These are phyloP conservation scores for Russula sp. DNA, from an alignment of 768 basidiomycete species.

Conservation along the genomic window DNA sequence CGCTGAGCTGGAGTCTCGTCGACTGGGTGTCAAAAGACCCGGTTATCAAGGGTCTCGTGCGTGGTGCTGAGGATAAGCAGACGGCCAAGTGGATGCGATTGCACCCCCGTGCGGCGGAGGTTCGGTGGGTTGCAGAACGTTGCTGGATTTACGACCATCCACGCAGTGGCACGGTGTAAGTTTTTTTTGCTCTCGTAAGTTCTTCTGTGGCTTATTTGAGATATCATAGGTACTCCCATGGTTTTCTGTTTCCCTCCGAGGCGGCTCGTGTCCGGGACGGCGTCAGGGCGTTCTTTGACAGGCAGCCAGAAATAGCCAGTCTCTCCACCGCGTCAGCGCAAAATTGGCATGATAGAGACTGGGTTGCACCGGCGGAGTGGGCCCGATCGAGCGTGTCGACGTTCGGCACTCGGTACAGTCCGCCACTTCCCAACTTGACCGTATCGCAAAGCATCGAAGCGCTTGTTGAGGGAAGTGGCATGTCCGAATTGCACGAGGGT, in stretches of 20 bases:
- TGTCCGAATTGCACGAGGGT: slow-evolving; percentile 69
- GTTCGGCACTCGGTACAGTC: slow-evolving; percentile 70
- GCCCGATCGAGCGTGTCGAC: slow-evolving; percentile 80
- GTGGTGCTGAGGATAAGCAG: slow-evolving; percentile 90
- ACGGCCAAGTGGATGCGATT: slow-evolving; percentile 86
- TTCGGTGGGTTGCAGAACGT: slow-evolving; percentile 86
- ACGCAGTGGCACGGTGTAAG: slow-evolving; percentile 85
- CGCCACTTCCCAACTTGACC: slow-evolving; percentile 59
- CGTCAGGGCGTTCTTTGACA: slow-evolving; percentile 47
- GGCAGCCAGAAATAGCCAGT: slow-evolving; percentile 25
- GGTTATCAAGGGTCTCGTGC: slow-evolving; percentile 53
- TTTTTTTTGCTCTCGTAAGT: slow-evolving; percentile 22
- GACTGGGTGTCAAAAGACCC: slow-evolving; percentile 79
- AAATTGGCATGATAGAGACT: slow-evolving; percentile 23
- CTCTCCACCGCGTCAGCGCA: slow-evolving; percentile 24
- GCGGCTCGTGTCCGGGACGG: slow-evolving; percentile 57
- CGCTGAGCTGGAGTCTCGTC: slow-evolving; percentile 80
- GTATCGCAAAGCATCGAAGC: slow-evolving; percentile 77
- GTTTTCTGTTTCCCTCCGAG: slow-evolving; percentile 90
- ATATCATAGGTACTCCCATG: slow-evolving; percentile 75
- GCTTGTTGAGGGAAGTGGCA: slow-evolving; percentile 84
- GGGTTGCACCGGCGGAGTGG: slow-evolving; percentile 48
- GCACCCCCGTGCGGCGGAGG: slow-evolving; percentile 69
- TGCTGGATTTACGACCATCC: slow-evolving; percentile 99
- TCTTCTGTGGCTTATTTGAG: not conserved